Percentiles rank a stretch among this genome's conserved stretches.
Evolutionary conservation across 2,329 filamentous ascomycete genomes (phyloP).

Genomic region (Colletotrichum plurivorum): DNA sequence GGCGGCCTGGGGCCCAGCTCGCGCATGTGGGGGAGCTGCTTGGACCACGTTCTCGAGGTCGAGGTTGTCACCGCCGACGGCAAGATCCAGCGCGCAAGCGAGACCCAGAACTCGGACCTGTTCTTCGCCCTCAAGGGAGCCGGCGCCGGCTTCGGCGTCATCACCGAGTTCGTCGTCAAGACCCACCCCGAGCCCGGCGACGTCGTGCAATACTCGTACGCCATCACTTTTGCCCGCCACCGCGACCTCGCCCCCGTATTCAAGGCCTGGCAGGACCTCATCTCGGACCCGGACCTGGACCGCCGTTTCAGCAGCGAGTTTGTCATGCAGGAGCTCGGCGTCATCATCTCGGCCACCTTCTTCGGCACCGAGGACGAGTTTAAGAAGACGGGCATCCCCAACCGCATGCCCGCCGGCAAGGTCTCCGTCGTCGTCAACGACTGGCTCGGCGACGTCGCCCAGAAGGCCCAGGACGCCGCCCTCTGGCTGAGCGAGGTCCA

Average conservation of each 20-base stretch:
- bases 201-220: slow-evolving; percentile 73
- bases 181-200: slow-evolving; percentile 69
- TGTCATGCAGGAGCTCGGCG: slow-evolving; percentile 66
- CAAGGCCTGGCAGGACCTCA: slow-evolving; percentile 70
- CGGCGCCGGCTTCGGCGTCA: slow-evolving; percentile 68
- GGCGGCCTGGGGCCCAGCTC: slow-evolving; percentile 72
- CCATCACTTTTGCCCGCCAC: slow-evolving; percentile 63
- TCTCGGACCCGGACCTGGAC: slow-evolving; percentile 68
- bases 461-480: slow-evolving; percentile 64
- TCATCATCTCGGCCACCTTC: slow-evolving; percentile 72
- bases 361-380: slow-evolving; percentile 73
- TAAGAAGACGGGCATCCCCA: slow-evolving; percentile 62
- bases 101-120: slow-evolving; percentile 64
- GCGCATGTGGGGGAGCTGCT: slow-evolving; percentile 69
- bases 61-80: slow-evolving; percentile 71
- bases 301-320: slow-evolving; percentile 72
- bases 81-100: slow-evolving; percentile 62
- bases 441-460: slow-evolving; percentile 73
- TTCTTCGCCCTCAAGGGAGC: slow-evolving; percentile 72
- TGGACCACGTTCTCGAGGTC: slow-evolving; percentile 69
- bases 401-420: slow-evolving; percentile 59
- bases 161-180: slow-evolving; percentile 69
- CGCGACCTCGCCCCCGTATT: slow-evolving; percentile 64
- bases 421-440: slow-evolving; percentile 65
- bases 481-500: slow-evolving; percentile 63